Evolutionary conservation across 495 filamentous ascomycete species (phyloP).

Genomic region (Darksidea phi): DNA sequence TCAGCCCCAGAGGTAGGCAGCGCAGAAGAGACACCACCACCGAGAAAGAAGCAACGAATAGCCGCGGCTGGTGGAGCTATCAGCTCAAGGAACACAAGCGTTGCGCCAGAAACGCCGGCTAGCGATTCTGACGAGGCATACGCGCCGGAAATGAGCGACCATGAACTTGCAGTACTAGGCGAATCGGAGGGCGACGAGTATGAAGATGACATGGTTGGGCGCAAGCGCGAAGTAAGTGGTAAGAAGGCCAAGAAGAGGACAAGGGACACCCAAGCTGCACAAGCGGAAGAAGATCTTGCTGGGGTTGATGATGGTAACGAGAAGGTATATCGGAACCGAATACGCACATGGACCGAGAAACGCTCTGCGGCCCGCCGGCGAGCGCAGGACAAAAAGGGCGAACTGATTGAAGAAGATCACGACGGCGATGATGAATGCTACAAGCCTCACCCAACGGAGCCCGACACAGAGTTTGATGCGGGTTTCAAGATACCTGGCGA

Average conservation of each 20-base stretch:
- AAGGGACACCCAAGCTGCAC: neutral
- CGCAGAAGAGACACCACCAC: constrained; percentile 11
- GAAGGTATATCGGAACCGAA: constrained; percentile 70
- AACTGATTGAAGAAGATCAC: constrained; percentile 25
- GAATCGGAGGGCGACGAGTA: constrained; percentile 44
- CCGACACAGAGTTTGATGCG: constrained; percentile 69
- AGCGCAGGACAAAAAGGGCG: constrained; percentile 35
- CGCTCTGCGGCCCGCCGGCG: constrained; percentile 65
- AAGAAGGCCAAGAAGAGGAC: constrained; percentile 44
- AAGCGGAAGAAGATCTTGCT: constrained; percentile 59
- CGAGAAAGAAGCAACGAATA: constrained; percentile 47
- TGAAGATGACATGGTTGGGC: constrained; percentile 41
- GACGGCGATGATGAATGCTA: constrained; percentile 69
- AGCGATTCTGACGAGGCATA: constrained; percentile 39
- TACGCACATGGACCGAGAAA: constrained; percentile 69
- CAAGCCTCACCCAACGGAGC: constrained; percentile 74
- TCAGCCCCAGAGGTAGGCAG: constrained; percentile 26
- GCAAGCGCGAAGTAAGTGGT: constrained; percentile 35
- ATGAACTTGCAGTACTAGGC: constrained; percentile 30
- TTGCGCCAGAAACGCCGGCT: constrained; percentile 16
- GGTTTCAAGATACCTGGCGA: constrained; percentile 84
- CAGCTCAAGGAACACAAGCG: constrained; percentile 8
- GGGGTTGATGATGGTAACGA: constrained; percentile 92
- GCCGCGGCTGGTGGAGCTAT: neutral
- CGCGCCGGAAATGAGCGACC: constrained; percentile 35